phyloP scores from a whole-genome alignment of 495 filamentous ascomycete species.

The Echria macrotheca region DNA sequence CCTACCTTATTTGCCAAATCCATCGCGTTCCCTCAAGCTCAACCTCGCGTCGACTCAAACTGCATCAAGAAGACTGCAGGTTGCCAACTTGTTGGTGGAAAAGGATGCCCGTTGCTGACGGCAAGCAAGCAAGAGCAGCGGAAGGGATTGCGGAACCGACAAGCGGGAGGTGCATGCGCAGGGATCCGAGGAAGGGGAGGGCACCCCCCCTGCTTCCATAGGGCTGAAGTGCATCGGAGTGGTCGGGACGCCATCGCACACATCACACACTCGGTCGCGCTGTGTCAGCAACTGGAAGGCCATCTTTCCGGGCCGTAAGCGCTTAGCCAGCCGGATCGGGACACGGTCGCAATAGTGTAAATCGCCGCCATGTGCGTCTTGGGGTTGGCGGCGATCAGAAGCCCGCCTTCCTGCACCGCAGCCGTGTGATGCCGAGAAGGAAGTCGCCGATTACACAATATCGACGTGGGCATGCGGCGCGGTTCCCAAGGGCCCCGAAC shows the following conservation, averaged over 20 bases:
- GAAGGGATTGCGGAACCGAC: conserved; percentile 5
- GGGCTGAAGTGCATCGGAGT: conserved; percentile 15
- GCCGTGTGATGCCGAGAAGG: neutral
- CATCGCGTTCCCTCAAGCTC: too few relatives aligned
- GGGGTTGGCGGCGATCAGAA: neutral
- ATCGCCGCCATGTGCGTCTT: neutral
- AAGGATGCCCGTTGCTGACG: neutral
- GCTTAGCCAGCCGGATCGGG: conserved; percentile 4
- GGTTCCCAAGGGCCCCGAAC: too few relatives aligned
- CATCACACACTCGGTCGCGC: too few relatives aligned
- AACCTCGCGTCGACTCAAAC: too few relatives aligned
- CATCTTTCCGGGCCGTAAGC: too few relatives aligned
- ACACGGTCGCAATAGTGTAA: neutral
- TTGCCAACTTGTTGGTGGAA: neutral
- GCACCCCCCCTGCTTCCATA: conserved; percentile 5
- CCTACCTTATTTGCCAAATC: too few relatives aligned
- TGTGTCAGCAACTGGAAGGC: too few relatives aligned
- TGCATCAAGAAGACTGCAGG: too few relatives aligned
- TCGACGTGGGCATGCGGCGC: too few relatives aligned
- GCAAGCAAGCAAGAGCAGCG: neutral
- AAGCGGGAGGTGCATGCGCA: conserved; percentile 7
- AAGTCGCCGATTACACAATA: conserved; percentile 8
- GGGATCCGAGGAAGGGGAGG: conserved; percentile 8
- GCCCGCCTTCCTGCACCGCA: neutral
- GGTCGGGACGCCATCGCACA: too few relatives aligned